Evolutionary conservation across 345 rosid species (phyloP).

Genomic region (Xanthoceras sorbifolium): DNA sequence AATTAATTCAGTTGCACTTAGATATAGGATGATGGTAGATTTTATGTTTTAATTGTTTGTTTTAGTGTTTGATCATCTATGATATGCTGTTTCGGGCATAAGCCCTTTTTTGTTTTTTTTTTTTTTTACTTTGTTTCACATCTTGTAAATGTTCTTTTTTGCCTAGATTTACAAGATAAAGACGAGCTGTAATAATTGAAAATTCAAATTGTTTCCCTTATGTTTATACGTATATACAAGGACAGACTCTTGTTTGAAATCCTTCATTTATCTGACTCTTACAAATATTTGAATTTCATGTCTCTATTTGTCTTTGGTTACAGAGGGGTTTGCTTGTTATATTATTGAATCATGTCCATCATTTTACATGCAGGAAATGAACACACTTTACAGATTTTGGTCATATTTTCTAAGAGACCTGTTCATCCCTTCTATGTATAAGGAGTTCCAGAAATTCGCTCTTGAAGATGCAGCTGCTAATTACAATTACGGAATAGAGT

Average conservation of each 20-base stretch:
- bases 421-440: constrained; percentile 78
- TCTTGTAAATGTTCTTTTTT: not conserved
- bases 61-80: constrained; percentile 12
- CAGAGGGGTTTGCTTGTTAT: not conserved
- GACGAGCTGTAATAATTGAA: not conserved
- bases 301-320: not conserved
- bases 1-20: not conserved
- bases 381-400: constrained; percentile 91
- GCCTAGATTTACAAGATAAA: not conserved
- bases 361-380: constrained; percentile 82
- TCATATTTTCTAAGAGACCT: constrained; percentile 84
- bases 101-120: not conserved
- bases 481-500: constrained; percentile 88
- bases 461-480: constrained; percentile 81
- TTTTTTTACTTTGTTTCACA: not conserved
- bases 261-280: not conserved
- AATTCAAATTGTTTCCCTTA: not conserved
- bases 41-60: not conserved
- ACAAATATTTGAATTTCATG: not conserved
- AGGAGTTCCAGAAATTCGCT: constrained; percentile 81
- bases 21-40: not conserved
- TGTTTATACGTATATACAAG: not conserved
- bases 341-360: not conserved
- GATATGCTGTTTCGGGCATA: too few relatives aligned
- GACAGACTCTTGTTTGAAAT: not conserved